These are phyloP conservation scores for Neotropicomus parvogracilis DNA, from an alignment of 1,284 basidiomycete species.

Conservation along the genomic window DNA sequence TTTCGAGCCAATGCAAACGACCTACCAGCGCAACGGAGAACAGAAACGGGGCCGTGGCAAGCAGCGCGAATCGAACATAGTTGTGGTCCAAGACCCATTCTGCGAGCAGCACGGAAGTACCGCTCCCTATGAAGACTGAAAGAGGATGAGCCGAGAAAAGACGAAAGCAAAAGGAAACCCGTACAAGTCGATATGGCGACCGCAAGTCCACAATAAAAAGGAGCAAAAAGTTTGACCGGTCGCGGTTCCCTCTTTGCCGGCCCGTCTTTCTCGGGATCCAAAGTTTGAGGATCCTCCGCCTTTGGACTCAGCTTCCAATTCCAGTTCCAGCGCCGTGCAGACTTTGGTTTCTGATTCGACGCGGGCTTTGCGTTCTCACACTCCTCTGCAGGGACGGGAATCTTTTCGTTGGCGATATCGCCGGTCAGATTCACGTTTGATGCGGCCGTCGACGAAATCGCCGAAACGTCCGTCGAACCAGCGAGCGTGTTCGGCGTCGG, in stretches of 20 bases:
- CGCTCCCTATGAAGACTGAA: constrained; percentile 60
- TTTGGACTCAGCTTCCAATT: constrained; percentile 31
- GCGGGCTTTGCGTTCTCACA: constrained; percentile 3
- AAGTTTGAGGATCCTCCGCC: constrained; percentile 20
- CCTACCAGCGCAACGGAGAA: constrained; percentile 70
- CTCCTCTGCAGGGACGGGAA: constrained; percentile 35
- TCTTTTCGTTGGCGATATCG: constrained; percentile 28
- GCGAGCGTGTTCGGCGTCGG: constrained; percentile 2
- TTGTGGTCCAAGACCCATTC: constrained; percentile 70
- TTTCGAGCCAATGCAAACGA: constrained; percentile 7
- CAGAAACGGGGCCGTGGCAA: constrained; percentile 65
- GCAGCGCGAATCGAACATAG: constrained; percentile 61
- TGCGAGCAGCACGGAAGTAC: constrained; percentile 52
- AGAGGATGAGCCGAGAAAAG: constrained; percentile 12
- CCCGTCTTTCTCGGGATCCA: constrained; percentile 47
- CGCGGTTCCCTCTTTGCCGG: constrained; percentile 39
- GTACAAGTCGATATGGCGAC: constrained; percentile 51
- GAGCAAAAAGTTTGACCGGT: constrained; percentile 71
- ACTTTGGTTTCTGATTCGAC: constrained; percentile 11
- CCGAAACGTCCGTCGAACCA: constrained; percentile 19
- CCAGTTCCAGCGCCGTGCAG: constrained; percentile 30
- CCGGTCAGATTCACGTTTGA: constrained; percentile 54
- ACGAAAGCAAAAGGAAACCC: constrained; percentile 44
- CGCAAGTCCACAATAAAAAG: constrained; percentile 73
- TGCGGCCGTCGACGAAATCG: constrained; percentile 35